Percentiles rank a stretch among this genome's conserved stretches.
phyloP scores from a whole-genome alignment of 345 rosid species.

The Lenwebbia sp. region DNA sequence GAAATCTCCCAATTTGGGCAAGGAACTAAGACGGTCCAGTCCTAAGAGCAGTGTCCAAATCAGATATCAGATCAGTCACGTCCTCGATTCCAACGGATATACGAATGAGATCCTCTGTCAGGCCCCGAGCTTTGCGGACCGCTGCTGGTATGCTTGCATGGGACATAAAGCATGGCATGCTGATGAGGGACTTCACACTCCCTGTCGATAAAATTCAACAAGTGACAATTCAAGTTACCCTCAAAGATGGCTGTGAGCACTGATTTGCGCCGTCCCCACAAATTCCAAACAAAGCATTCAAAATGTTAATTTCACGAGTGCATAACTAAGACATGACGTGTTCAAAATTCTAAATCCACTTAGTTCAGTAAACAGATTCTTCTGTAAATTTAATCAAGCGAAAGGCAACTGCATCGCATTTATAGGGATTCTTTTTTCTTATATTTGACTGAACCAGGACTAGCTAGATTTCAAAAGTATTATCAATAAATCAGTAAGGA shows the following conservation, averaged over 20 bases:
- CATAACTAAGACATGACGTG: background rate
- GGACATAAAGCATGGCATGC: slow-evolving; percentile 99
- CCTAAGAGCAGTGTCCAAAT: slow-evolving; percentile 62
- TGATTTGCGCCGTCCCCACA: background rate
- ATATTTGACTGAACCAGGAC: background rate
- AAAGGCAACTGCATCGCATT: background rate
- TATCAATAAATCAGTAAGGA: background rate
- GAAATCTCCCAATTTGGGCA: background rate
- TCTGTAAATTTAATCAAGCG: background rate
- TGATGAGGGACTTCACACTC: slow-evolving; percentile 90
- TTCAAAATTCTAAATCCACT: background rate
- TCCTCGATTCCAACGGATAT: slow-evolving; percentile 93
- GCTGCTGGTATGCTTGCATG: slow-evolving; percentile 84
- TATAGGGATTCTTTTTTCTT: background rate
- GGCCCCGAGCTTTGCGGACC: slow-evolving; percentile 86
- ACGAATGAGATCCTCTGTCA: slow-evolving; percentile 82
- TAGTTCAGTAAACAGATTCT: background rate
- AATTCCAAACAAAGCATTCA: background rate
- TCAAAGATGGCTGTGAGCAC: background rate
- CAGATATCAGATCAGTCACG: slow-evolving; percentile 77
- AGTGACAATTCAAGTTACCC: background rate
- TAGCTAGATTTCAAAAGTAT: background rate
- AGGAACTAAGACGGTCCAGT: slow-evolving; percentile 37
- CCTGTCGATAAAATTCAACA: slow-evolving; percentile 23
- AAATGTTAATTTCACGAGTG: background rate